These are phyloP conservation scores for Candida pseudoviswanathii DNA, from an alignment of 1,139 yeast species.

Conservation along the genomic window DNA sequence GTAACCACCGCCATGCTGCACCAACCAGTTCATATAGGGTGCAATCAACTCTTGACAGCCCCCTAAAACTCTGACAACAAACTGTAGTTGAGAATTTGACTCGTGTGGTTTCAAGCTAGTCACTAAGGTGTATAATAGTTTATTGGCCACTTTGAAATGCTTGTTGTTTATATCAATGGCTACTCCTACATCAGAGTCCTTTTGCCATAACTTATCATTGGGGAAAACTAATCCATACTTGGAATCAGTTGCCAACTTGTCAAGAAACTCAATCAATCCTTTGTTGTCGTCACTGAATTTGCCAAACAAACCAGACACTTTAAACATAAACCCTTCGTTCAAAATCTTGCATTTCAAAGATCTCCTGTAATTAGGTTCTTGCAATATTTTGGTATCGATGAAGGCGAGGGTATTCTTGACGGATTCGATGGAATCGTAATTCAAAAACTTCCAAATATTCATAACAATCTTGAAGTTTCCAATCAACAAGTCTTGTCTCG, in stretches of 20 bases:
- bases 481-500: constrained; percentile 62
- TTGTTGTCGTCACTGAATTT: constrained; percentile 21
- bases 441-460: constrained; percentile 65
- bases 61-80: constrained; percentile 53
- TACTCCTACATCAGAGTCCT: constrained; percentile 23
- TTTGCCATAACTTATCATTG: constrained; percentile 60
- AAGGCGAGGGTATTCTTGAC: constrained; percentile 46
- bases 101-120: constrained; percentile 82
- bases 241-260: constrained; percentile 50
- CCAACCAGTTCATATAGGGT: constrained; percentile 64
- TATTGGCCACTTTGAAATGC: constrained; percentile 63
- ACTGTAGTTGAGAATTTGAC: constrained; percentile 59
- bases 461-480: constrained; percentile 61
- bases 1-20: constrained; percentile 55
- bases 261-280: constrained; percentile 50
- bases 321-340: constrained; percentile 73
- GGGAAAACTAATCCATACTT: constrained; percentile 65
- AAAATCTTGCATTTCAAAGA: constrained; percentile 74
- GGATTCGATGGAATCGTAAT: constrained; percentile 53
- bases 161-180: constrained; percentile 44
- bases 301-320: constrained; percentile 55
- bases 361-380: constrained; percentile 64
- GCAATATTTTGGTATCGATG: constrained; percentile 52
- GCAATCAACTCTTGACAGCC: constrained; percentile 71
- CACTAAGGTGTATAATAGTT: constrained; percentile 62